Evolutionary conservation across 2,329 filamentous ascomycete genomes (phyloP), one percentile per base, ranked within the genome.

Genomic region (Aurifilum marmelostoma): DNA sequence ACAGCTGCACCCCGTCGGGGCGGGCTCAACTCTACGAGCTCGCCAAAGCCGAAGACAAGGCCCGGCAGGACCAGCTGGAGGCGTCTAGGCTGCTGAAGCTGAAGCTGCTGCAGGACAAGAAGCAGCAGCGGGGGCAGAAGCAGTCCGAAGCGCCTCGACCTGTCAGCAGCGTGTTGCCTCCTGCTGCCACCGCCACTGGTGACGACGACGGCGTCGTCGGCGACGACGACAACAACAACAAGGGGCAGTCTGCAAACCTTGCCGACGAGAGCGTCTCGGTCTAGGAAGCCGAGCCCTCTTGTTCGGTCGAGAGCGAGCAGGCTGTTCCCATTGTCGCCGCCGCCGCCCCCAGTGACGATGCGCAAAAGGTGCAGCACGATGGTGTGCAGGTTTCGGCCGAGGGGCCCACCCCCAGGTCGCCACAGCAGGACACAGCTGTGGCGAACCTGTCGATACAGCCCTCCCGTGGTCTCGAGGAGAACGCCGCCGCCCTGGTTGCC

Each of bases 351-450:
- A n/a, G n/a, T 18, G 52, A 32, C 18, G 52, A 47, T 47, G 43
- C 21, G 21, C 43, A 47, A 18, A 7, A 47, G 43, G 43, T 47
- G 18, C 43, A 56, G 52, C 12, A 7, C 12, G 24, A 56, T 7
- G 52, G 27, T 32, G 24, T 29, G 24, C 52, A 29, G 52, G 52
- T 56, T 56, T 29, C 27, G 52, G 12, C 27, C 27, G 27, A 29
- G 14, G 24, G 27, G 52, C 52, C n/a, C 43, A n/a, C 43, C 43
- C 43, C 52, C 3, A 16, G 12, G 24, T 18, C 52, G 24, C 27
- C 52, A 29, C 52, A 56, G 52, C 52, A 56, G 52, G 52, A 29
- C 52, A 56, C 52, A 56, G 52, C 52, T 56, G 52, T 54, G n/a
- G 24, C n/a, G 50, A 6, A 27, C 3, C 50, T 34, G 4, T n/a